Evolutionary conservation across 2,329 filamentous ascomycete species (phyloP).

Genomic region (Fusarium neocosmosporiellum): DNA sequence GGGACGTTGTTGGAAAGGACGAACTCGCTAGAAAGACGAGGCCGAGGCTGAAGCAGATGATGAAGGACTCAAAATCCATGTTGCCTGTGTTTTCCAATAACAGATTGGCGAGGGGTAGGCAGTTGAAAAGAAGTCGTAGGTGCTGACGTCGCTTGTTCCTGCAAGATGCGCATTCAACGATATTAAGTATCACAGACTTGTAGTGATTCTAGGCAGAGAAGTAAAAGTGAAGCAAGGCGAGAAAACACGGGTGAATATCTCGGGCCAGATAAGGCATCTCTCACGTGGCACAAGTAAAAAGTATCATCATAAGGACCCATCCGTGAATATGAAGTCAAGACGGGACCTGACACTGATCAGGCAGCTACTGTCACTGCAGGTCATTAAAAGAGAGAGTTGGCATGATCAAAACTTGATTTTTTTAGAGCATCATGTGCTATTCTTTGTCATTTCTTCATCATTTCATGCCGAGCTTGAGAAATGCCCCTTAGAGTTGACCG

Average conservation of each 20-base stretch:
- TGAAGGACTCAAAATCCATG: neutral
- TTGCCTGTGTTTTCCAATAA: neutral
- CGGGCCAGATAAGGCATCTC: neutral
- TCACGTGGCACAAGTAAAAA: neutral
- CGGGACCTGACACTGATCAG: neutral
- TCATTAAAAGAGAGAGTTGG: neutral
- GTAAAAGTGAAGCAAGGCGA: neutral
- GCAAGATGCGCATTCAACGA: neutral
- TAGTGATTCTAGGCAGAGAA: neutral
- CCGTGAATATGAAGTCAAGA: neutral
- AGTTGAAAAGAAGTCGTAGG: neutral
- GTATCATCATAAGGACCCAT: neutral
- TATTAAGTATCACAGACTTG: neutral
- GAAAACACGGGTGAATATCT: neutral
- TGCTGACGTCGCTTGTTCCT: neutral
- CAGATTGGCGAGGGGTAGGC: no score
- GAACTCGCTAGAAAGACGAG: neutral
- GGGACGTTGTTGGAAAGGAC: neutral
- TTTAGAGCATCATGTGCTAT: neutral
- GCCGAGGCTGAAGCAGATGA: neutral
- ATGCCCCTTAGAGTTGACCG: neutral
- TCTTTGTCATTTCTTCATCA: neutral
- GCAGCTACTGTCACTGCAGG: neutral
- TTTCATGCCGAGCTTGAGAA: neutral
- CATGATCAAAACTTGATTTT: neutral